Conservation (phyloP, 768 basidiomycete genomes). For the Pisolithus orientalis region DNA sequence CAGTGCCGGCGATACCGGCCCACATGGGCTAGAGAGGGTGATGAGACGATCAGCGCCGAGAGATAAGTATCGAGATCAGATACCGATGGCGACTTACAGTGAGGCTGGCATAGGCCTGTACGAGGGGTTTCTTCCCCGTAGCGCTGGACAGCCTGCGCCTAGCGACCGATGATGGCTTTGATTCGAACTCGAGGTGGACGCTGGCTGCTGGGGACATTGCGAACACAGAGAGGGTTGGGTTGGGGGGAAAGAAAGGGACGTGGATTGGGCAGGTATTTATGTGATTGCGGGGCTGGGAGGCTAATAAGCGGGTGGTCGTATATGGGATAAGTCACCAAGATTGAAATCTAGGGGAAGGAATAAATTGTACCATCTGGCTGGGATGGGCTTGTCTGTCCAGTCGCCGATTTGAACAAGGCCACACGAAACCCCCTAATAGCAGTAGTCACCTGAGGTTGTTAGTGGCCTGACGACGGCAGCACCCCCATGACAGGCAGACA, state of each 20-base stretch:
- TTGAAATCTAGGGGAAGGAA: background rate
- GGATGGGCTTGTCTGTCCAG: too few species aligned
- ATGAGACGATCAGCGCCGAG: slow-evolving; percentile 8
- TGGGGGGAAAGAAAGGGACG: slow-evolving; percentile 11
- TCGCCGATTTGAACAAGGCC: too few species aligned
- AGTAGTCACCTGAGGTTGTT: too few species aligned
- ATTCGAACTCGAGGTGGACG: slow-evolving; percentile 47
- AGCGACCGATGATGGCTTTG: slow-evolving; percentile 55
- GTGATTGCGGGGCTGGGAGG: background rate
- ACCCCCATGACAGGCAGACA: too few species aligned
- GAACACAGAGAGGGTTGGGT: slow-evolving; percentile 11
- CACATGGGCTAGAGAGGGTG: slow-evolving; percentile 68
- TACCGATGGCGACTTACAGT: slow-evolving; percentile 41
- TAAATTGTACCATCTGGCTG: too few species aligned
- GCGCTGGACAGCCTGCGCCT: slow-evolving; percentile 65
- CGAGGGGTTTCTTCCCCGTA: slow-evolving; percentile 46
- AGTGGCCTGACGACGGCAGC: too few species aligned
- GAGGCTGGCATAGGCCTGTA: slow-evolving; percentile 54
- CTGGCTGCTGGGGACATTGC: slow-evolving; percentile 43
- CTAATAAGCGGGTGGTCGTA: background rate
- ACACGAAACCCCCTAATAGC: too few species aligned
- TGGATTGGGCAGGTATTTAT: slow-evolving; percentile 28
- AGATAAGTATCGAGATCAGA: background rate
- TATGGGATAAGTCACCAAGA: background rate
- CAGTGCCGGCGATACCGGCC: slow-evolving; percentile 68